Base-by-base conservation (phyloP, 768 basidiomycete genomes). In the Boletus sp. region DNA sequence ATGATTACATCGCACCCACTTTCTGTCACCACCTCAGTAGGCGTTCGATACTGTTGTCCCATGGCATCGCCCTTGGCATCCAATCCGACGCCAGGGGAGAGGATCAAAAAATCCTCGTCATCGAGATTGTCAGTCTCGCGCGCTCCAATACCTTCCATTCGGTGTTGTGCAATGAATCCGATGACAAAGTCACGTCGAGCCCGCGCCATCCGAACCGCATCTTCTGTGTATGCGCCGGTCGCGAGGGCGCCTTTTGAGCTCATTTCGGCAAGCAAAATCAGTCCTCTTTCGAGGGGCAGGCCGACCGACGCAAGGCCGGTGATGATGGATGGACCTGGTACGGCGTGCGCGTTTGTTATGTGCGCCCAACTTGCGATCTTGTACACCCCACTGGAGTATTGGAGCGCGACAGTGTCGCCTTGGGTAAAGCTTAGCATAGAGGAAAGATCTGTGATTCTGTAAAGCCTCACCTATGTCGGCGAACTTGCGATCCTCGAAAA, bases 401-500 rank as follows among this genome's bases (percentile, higher is more conserved):
- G 97, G 24, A 98, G 77, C 8, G 87, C 84, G 56, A 98, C 97
- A 8, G 97, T 98, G 75, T 98, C 98, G 44, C 97, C 97, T 99
- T 11, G 48, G 61, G 15, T 48, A n/a, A 47, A 58, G 44, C 9
- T 50, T 8, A 57, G 47, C 15, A 36, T 41, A 8, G 54, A 48
- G 17, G 47, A 46, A 33, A 28, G 35, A 50, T 48, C 4, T 5
- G 15, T 37, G 24, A 44, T 9, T 5, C 15, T 18, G 47, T 7
- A 17, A 50, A 14, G 35, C 64, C 82, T 65, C 60, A 94, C 96
- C 96, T 51, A 99, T 98, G 73, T 99, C 97, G 5, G 97, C 96
- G 66, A 99, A 99, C 73, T 99, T 99, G 62, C 97, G 81, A 77
- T 99, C 97, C 76, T 98, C 97, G 64, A 98, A 99, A 64, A 98